A percentile compares a stretch with the other conserved stretches of the same genome.
These are phyloP conservation scores for Plasmodium coatneyi DNA, from an alignment of 169 alveolate genomes.

Conservation along the genomic window DNA sequence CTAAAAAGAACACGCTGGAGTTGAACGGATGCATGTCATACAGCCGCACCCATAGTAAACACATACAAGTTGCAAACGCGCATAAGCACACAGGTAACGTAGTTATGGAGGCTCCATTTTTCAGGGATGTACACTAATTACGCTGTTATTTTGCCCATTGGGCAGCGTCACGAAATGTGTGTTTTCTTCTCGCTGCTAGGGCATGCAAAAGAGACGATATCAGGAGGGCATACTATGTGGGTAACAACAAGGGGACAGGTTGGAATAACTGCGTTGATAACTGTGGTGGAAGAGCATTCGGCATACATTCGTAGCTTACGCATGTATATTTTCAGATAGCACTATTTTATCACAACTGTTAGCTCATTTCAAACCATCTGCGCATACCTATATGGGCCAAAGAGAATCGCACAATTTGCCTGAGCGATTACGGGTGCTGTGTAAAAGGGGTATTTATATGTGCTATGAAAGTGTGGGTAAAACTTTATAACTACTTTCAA, in stretches of 20 bases:
- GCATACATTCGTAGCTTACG: neutral
- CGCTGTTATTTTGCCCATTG: neutral
- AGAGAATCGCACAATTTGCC: neutral
- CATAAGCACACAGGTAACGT: neutral
- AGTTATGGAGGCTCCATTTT: neutral
- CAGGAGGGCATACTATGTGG: neutral
- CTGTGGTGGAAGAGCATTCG: neutral
- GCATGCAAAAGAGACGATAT: neutral
- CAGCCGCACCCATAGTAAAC: neutral
- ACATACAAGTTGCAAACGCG: neutral
- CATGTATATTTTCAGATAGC: neutral
- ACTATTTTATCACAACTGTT: neutral
- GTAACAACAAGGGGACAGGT: neutral
- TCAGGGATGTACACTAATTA: neutral
- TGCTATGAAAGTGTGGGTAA: neutral
- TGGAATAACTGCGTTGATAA: neutral
- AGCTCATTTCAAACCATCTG: neutral
- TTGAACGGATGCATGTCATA: neutral
- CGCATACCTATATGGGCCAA: neutral
- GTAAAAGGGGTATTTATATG: neutral
- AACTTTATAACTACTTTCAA: too few relatives aligned
- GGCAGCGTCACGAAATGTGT: neutral
- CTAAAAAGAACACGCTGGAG: neutral
- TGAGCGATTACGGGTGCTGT: neutral
- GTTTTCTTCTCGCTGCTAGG: neutral